Evolutionary conservation across 2,329 filamentous ascomycete genomes (phyloP).

Genomic region (Fusarium penzigii): DNA sequence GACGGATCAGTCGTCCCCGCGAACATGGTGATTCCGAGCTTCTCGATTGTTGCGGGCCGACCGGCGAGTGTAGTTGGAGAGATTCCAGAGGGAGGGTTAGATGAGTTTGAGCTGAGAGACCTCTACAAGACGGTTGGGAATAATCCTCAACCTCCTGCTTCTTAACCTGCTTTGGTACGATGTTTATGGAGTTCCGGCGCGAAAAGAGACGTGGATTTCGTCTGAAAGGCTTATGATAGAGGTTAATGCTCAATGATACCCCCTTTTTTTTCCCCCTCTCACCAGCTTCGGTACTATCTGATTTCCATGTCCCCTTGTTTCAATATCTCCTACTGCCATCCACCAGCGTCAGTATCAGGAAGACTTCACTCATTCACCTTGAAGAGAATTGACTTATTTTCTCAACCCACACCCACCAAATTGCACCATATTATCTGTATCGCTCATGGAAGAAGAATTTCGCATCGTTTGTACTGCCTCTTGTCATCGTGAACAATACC

Average conservation of each 20-base stretch:
- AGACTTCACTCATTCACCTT: neutral
- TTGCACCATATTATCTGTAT: neutral
- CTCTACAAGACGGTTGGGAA: slow-evolving; percentile 67
- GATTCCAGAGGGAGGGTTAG: slow-evolving; percentile 69
- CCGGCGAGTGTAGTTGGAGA: slow-evolving; percentile 82
- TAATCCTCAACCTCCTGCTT: slow-evolving; percentile 41
- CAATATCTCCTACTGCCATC: neutral
- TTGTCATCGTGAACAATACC: neutral
- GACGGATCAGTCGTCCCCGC: slow-evolving; percentile 82
- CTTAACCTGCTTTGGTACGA: slow-evolving; percentile 18
- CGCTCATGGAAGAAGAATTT: too few relatives aligned
- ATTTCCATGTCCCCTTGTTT: neutral
- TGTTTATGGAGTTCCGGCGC: neutral
- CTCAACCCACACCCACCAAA: neutral
- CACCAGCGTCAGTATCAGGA: too few relatives aligned
- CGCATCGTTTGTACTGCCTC: neutral
- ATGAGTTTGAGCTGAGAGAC: slow-evolving; percentile 65
- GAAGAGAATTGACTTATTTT: neutral
- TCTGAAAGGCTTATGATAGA: neutral
- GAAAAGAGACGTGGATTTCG: neutral
- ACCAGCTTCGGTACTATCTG: neutral
- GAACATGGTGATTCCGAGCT: slow-evolving; percentile 90
- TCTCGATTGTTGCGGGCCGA: slow-evolving; percentile 83
- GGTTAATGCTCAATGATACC: slow-evolving; percentile 23
- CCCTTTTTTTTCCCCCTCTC: neutral